A percentile compares a stretch with the other conserved stretches of the same genome.
These are phyloP conservation scores for Aquilaria malaccensis DNA, from an alignment of 345 rosid genomes.

Conservation along the genomic window DNA sequence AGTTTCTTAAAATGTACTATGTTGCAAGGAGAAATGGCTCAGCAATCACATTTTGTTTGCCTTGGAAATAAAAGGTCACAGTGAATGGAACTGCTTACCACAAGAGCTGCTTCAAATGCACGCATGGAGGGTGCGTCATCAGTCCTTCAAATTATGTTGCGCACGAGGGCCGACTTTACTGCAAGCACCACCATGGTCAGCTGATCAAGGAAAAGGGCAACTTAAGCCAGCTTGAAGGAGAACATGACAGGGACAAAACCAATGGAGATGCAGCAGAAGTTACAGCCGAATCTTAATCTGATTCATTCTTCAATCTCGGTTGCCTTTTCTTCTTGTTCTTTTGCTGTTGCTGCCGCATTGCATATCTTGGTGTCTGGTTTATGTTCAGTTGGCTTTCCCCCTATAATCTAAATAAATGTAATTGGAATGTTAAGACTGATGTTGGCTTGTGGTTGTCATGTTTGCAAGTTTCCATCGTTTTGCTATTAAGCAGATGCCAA, in stretches of 20 bases:
- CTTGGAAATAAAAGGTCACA: slow-evolving; percentile 47
- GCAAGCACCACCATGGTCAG: slow-evolving; percentile 95
- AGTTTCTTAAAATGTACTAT: background rate
- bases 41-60: background rate
- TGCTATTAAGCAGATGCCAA: slow-evolving; percentile 16
- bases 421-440: slow-evolving; percentile 10
- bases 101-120: slow-evolving; percentile 98
- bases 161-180: slow-evolving; percentile 91
- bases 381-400: slow-evolving; percentile 12
- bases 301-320: background rate
- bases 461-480: slow-evolving; percentile 7
- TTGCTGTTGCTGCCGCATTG: background rate
- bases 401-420: slow-evolving; percentile 13
- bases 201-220: slow-evolving; percentile 94
- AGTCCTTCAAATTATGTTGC: slow-evolving; percentile 96
- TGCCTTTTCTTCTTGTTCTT: background rate
- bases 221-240: slow-evolving; percentile 93
- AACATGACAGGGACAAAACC: slow-evolving; percentile 33
- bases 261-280: slow-evolving; percentile 23
- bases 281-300: slow-evolving; percentile 21
- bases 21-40: background rate
- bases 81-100: slow-evolving; percentile 96
- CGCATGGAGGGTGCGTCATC: slow-evolving; percentile 90
- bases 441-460: slow-evolving; percentile 20
- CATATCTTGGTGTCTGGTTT: slow-evolving; percentile 1